Base-by-base conservation (phyloP, 805 yeast genomes). In the Cyberlindnera amylophila region DNA sequence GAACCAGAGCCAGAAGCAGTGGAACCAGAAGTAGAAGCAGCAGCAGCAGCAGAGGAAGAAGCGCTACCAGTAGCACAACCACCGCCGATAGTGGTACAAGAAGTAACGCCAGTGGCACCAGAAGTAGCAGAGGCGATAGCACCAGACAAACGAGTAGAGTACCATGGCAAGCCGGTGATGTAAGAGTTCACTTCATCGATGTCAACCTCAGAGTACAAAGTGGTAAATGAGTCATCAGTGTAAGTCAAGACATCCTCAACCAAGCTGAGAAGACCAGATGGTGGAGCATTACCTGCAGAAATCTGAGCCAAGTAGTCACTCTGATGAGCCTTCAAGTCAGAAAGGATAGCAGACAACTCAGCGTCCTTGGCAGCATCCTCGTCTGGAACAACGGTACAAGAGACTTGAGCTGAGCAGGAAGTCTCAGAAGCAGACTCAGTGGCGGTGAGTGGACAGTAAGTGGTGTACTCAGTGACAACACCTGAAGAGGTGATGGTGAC, bases 131-230 rank as follows among this genome's bases (percentile, higher is more conserved):
- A 44, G 38, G 48, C 49, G n/a, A 36, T 36, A 30, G 41, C 24
- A 15, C 18, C 28, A 28, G 38, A 27, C 17, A 50, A 29, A 46
- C 54, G 44, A 16, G 47, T 24, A 7, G 51, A 46, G 35, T 46
- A 63, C 66, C 66, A 63, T 44, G 65, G 63, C 32, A 63, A 52
- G 27, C 53, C 56, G 15, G 61, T 52, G 32, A 61, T 50, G 34
- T 56, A 53, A 11, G 53, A 32, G 6, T 53, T 46, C 9, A 63
- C 50, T 10, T 47, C 53, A 34, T 42, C 26, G 33, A 45, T 39
- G 37, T 61, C 61, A 35, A 63, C 45, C 32, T 47, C 41, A 18
- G 35, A 10, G 47, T 49, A 59, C 40, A 63, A 52, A 28, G 64
- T 45, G 40, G 66, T 62, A 49, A 52, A 62, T 14, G 60, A 52